These are phyloP conservation scores for Gossypium sturtianum DNA, from an alignment of 345 rosid species.

Conservation along the genomic window DNA sequence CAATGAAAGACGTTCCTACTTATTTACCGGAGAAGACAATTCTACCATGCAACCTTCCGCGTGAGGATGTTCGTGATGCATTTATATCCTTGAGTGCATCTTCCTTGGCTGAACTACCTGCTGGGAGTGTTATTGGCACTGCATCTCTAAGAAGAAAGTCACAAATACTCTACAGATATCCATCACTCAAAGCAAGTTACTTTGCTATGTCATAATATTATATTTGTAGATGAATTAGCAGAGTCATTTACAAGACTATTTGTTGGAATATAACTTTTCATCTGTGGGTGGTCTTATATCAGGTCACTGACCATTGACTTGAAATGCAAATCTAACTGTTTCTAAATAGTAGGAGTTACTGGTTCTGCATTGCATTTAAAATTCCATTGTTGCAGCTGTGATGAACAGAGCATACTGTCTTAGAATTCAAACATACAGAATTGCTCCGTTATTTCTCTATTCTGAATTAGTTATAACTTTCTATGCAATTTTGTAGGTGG, in stretches of 20 bases:
- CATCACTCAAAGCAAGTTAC: slow-evolving; percentile 57
- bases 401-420: not conserved
- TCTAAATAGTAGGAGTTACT: not conserved
- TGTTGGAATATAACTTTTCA: not conserved
- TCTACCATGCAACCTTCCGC: slow-evolving; percentile 80
- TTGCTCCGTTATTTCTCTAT: not conserved
- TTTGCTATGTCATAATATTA: not conserved
- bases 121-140: slow-evolving; percentile 85
- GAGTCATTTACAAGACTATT: not conserved
- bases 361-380: slow-evolving; percentile 1
- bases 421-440: not conserved
- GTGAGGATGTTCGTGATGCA: slow-evolving; percentile 98
- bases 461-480: not conserved
- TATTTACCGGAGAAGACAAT: slow-evolving; percentile 78
- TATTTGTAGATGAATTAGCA: not conserved
- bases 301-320: not conserved
- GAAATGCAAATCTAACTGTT: not conserved
- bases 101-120: slow-evolving; percentile 74
- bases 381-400: not conserved
- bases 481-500: slow-evolving; percentile 46
- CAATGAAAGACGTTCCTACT: slow-evolving; percentile 98
- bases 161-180: slow-evolving; percentile 84
- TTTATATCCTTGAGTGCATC: slow-evolving; percentile 61
- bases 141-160: slow-evolving; percentile 98
- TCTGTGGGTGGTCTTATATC: not conserved